Percentiles rank a stretch among this genome's conserved stretches.
Conservation (phyloP, 2,329 filamentous ascomycete species). For the Fusarium sp. region DNA sequence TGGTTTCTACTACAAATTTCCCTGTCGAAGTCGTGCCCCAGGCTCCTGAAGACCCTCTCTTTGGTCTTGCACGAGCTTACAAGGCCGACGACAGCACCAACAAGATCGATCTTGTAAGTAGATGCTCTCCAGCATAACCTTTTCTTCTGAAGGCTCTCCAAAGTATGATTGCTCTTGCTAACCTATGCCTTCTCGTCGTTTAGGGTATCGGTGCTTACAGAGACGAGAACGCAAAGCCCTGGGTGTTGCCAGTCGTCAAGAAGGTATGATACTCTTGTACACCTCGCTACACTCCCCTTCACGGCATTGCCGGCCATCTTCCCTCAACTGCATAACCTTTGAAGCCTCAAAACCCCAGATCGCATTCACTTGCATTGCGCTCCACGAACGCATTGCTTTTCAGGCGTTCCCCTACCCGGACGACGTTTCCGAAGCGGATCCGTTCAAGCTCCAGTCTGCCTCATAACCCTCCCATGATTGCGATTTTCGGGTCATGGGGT, state of each 20-base stretch:
- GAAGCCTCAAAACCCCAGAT: neutral
- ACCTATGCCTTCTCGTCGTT: conserved; percentile 8
- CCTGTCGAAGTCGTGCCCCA: conserved; percentile 80
- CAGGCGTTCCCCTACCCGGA: neutral
- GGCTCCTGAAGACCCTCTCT: conserved; percentile 94
- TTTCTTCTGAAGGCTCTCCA: neutral
- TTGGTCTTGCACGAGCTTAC: conserved; percentile 90
- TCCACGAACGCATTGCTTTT: conserved; percentile 13
- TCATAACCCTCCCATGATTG: conserved; percentile 16
- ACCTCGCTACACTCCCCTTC: conserved; percentile 5
- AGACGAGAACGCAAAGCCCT: conserved; percentile 94
- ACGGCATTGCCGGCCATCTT: neutral
- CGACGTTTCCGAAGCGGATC: conserved; percentile 13
- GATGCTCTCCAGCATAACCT: neutral
- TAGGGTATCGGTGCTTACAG: conserved; percentile 90
- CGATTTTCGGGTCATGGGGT: conserved; percentile 35
- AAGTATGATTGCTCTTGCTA: conserved; percentile 3
- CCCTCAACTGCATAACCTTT: conserved; percentile 10
- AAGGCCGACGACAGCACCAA: conserved; percentile 77
- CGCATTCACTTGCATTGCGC: conserved; percentile 10
- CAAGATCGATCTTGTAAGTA: conserved; percentile 89
- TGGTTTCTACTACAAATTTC: conserved; percentile 65
- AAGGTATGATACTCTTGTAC: conserved; percentile 68
- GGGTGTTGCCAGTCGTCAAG: conserved; percentile 95
- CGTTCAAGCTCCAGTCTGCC: conserved; percentile 6